Evolutionary conservation across 805 yeast genomes (phyloP).

Genomic region (Starmerella bombicola): DNA sequence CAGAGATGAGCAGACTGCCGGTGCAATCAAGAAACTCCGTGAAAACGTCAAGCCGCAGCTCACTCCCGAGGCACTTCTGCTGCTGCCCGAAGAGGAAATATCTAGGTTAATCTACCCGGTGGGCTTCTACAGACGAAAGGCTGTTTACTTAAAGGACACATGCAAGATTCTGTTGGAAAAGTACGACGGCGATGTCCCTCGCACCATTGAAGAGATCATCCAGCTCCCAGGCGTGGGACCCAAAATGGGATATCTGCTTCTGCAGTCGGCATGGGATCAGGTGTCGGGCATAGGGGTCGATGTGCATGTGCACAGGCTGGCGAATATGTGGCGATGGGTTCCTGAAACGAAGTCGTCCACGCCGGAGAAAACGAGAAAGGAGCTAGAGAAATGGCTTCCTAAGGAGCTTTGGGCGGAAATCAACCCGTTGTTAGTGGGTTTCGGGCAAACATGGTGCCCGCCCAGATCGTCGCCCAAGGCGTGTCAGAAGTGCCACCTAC

Average conservation of each 20-base stretch:
- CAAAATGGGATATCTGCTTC: conserved; percentile 75
- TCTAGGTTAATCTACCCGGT: conserved; percentile 63
- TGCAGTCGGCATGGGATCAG: conserved; percentile 70
- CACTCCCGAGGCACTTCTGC: conserved; percentile 24
- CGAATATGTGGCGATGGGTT: conserved; percentile 75
- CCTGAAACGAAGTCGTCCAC: conserved; percentile 35
- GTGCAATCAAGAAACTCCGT: conserved; percentile 55
- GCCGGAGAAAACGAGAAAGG: conserved; percentile 65
- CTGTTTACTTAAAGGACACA: conserved; percentile 53
- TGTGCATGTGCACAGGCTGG: conserved; percentile 72
- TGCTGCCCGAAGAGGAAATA: conserved; percentile 37
- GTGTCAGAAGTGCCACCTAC: conserved; percentile 11
- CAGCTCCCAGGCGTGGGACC: conserved; percentile 89
- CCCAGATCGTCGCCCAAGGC: conserved; percentile 33
- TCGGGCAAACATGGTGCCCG: conserved; percentile 79
- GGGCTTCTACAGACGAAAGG: conserved; percentile 77
- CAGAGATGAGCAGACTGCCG: conserved; percentile 71
- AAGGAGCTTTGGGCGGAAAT: conserved; percentile 65
- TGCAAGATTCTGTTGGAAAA: conserved; percentile 40
- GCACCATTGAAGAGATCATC: conserved; percentile 49
- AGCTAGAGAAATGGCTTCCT: conserved; percentile 65
- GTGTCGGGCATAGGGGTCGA: conserved; percentile 87
- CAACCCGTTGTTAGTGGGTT: conserved; percentile 79
- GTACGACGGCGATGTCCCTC: conserved; percentile 60
- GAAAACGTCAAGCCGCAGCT: conserved; percentile 34